These are phyloP conservation scores for Hypoxylon cercidicola DNA, from an alignment of 495 filamentous ascomycete genomes.

Conservation along the genomic window DNA sequence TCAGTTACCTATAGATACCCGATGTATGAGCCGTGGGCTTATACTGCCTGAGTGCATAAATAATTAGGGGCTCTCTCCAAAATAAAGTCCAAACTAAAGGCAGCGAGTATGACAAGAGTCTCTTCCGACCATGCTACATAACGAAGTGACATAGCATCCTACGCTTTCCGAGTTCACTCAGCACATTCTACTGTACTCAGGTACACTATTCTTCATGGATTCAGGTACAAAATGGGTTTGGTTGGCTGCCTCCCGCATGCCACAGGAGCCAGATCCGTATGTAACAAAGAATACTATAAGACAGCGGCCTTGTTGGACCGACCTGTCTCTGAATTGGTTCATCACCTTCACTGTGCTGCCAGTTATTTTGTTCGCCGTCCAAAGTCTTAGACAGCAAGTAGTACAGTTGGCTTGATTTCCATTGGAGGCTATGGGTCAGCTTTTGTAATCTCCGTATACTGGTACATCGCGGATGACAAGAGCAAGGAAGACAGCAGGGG, in stretches of 20 bases:
- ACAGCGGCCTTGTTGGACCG: slow-evolving; percentile 32
- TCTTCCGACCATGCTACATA: slow-evolving; percentile 14
- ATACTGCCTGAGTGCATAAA: slow-evolving; percentile 20
- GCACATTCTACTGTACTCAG: slow-evolving; percentile 22
- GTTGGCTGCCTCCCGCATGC: slow-evolving; percentile 19
- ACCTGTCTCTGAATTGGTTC: slow-evolving; percentile 35
- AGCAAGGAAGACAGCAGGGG: slow-evolving; percentile 38
- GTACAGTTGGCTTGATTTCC: slow-evolving; percentile 17
- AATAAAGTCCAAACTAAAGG: too few relatives aligned
- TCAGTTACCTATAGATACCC: too few relatives aligned
- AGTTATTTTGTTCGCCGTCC: slow-evolving; percentile 17
- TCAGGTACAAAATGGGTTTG: slow-evolving; percentile 13
- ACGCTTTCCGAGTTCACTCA: slow-evolving; percentile 20
- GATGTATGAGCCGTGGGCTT: slow-evolving; percentile 9
- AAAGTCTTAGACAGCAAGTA: slow-evolving; percentile 36
- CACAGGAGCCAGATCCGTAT: slow-evolving; percentile 19
- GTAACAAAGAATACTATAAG: slow-evolving; percentile 37
- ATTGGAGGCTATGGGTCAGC: slow-evolving; percentile 39
- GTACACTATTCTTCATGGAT: slow-evolving; percentile 12
- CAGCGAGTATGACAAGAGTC: slow-evolving; percentile 34
- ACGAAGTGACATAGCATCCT: slow-evolving; percentile 35
- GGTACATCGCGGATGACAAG: slow-evolving; percentile 40
- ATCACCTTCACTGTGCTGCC: slow-evolving; percentile 25
- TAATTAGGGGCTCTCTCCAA: slow-evolving; percentile 34
- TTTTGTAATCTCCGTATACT: slow-evolving; percentile 43